Evolutionary conservation across 2,329 filamentous ascomycete species (phyloP).

Genomic region (Harringtonia aguacate): DNA sequence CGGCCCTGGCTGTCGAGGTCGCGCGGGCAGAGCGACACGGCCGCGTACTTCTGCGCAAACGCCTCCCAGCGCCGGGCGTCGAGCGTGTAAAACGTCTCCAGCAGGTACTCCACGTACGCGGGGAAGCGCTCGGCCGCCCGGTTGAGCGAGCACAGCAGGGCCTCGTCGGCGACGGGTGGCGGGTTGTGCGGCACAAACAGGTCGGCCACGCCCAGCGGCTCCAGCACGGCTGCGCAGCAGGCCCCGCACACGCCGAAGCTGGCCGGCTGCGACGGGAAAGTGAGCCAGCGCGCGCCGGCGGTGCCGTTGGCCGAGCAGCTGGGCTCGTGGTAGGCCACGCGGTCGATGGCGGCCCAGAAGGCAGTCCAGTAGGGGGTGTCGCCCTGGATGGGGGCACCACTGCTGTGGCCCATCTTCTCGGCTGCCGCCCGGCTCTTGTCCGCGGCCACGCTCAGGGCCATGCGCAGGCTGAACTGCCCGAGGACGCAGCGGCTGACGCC

Average conservation of each 20-base stretch:
- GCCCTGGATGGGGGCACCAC: too few species aligned
- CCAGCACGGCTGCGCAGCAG: conserved; percentile 22
- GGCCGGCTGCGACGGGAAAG: conserved; percentile 18
- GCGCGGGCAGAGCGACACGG: conserved; percentile 18
- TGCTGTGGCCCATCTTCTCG: too few species aligned
- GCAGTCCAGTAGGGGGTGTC: conserved; percentile 9
- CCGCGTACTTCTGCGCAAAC: not conserved
- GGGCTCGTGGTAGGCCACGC: conserved; percentile 16
- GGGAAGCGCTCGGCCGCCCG: conserved; percentile 18
- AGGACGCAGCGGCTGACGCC: conserved; percentile 17
- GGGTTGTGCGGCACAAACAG: conserved; percentile 19
- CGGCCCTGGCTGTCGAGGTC: conserved; percentile 15
- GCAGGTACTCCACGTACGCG: not conserved
- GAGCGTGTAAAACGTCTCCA: conserved; percentile 2
- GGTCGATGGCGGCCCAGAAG: conserved; percentile 22
- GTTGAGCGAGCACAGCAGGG: conserved; percentile 24
- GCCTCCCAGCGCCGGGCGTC: not conserved
- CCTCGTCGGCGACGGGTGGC: conserved; percentile 7
- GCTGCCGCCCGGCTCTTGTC: too few species aligned
- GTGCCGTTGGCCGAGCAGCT: conserved; percentile 21
- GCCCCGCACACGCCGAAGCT: conserved; percentile 25
- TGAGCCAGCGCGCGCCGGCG: conserved; percentile 21
- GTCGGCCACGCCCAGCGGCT: conserved; percentile 17
- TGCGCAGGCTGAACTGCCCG: conserved; percentile 18
- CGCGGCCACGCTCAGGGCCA: conserved; percentile 20